Evolutionary conservation across 2,329 filamentous ascomycete species (phyloP).

Genomic region (Stagonosporopsis chrysanthemi): DNA sequence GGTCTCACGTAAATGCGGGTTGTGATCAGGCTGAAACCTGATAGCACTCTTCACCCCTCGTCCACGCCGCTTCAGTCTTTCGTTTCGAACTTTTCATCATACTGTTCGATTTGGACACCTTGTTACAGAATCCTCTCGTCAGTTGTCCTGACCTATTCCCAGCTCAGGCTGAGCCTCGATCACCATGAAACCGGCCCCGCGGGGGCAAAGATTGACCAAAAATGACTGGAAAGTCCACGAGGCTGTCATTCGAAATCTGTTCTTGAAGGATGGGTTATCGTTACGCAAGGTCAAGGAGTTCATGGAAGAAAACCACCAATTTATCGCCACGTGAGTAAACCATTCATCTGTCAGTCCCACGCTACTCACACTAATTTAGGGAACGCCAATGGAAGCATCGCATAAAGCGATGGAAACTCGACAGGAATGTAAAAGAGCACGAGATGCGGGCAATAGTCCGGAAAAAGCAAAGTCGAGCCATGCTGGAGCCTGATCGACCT

Average conservation of each 20-base stretch:
- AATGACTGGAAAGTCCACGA: not conserved
- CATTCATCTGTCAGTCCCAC: no score
- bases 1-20: not conserved
- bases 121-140: not conserved
- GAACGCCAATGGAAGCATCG: constrained; percentile 3
- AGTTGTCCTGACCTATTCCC: not conserved
- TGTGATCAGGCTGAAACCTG: not conserved
- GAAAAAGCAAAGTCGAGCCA: not conserved
- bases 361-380: not conserved
- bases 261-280: not conserved
- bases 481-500: not conserved
- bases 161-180: not conserved
- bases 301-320: not conserved
- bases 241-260: not conserved
- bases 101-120: no score
- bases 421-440: not conserved
- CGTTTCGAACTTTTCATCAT: no score
- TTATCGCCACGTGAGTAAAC: not conserved
- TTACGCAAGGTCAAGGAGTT: not conserved
- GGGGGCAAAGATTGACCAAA: not conserved
- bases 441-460: not conserved
- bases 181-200: not conserved
- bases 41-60: not conserved
- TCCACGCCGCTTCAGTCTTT: not conserved
- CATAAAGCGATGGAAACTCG: not conserved